These are phyloP conservation scores for Capsicum chinense DNA, from an alignment of 257 asterid species.

Conservation along the genomic window DNA sequence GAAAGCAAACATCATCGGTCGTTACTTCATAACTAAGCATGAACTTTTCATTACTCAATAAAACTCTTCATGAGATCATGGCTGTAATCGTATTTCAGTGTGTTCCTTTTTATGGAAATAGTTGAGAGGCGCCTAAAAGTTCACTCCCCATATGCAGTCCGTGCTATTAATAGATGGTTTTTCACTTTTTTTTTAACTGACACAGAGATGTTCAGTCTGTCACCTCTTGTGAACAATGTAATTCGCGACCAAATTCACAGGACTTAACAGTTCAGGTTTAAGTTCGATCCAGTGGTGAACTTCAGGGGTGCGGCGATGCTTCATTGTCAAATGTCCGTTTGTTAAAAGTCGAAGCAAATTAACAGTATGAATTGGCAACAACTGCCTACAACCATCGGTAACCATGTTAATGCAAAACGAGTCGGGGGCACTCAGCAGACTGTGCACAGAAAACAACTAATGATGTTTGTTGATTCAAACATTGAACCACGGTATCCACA, in stretches of 20 bases:
- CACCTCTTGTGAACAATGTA: neutral
- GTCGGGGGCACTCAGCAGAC: neutral
- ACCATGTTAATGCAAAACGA: neutral
- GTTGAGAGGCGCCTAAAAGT: neutral
- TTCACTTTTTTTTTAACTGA: neutral
- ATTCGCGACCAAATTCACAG: neutral
- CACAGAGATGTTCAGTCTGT: neutral
- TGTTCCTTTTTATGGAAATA: constrained; percentile 7
- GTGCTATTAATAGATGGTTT: neutral
- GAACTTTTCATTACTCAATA: constrained; percentile 77
- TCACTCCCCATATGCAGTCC: neutral
- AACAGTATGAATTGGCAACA: neutral
- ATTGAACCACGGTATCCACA: neutral
- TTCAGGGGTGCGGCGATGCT: neutral
- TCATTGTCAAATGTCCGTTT: neutral
- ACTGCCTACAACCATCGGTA: neutral
- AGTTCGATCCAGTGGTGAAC: neutral
- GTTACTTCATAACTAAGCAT: constrained; percentile 73
- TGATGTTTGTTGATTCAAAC: neutral
- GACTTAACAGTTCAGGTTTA: too few relatives aligned
- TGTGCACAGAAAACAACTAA: neutral
- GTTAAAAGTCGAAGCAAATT: neutral
- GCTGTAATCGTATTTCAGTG: neutral
- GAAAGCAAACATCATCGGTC: constrained; percentile 58
- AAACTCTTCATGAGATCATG: constrained; percentile 1